Percentiles rank a stretch among this genome's conserved stretches.
Conservation (phyloP, 371 early-diverging fungal species). For the Amoeboaphelidium protococcarum region DNA sequence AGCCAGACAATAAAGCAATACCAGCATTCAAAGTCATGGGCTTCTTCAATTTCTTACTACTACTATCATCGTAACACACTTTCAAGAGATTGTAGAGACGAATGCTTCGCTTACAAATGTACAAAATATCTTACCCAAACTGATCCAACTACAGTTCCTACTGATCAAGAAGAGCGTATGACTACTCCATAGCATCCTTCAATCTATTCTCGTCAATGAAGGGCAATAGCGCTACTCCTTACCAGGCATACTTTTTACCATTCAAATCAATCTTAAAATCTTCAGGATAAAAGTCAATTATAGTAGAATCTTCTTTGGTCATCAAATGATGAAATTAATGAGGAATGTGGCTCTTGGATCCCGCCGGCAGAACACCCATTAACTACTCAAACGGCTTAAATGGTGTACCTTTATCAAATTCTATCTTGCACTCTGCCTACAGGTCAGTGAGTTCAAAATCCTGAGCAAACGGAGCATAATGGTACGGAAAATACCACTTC, state of each 20-base stretch:
- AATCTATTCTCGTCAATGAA: slow-evolving; percentile 22
- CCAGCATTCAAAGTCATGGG: no score
- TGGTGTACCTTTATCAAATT: slow-evolving; percentile 17
- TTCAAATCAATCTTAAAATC: slow-evolving; percentile 29
- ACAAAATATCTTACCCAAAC: no score
- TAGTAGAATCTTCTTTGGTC: slow-evolving; percentile 18
- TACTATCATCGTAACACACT: no score
- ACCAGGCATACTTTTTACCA: slow-evolving; percentile 35
- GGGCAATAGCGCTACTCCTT: slow-evolving; percentile 26
- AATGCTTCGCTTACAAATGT: no score
- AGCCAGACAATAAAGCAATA: no score
- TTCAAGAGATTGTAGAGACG: no score
- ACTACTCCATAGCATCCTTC: slow-evolving; percentile 6
- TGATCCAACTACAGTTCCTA: no score
- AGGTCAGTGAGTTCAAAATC: slow-evolving; percentile 10
- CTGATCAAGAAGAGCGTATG: neutral
- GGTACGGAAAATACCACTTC: slow-evolving; percentile 90
- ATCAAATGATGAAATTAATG: slow-evolving; percentile 13
- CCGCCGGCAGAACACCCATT: slow-evolving; percentile 33
- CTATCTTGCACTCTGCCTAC: slow-evolving; percentile 8
- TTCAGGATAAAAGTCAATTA: slow-evolving; percentile 26
- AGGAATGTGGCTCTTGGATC: neutral
- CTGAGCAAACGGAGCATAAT: slow-evolving; percentile 31
- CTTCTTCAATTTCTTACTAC: no score
- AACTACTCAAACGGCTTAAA: slow-evolving; percentile 35